Evolutionary conservation across 129 eudicot species (phyloP).

Genomic region (Flaveria trinervia): DNA sequence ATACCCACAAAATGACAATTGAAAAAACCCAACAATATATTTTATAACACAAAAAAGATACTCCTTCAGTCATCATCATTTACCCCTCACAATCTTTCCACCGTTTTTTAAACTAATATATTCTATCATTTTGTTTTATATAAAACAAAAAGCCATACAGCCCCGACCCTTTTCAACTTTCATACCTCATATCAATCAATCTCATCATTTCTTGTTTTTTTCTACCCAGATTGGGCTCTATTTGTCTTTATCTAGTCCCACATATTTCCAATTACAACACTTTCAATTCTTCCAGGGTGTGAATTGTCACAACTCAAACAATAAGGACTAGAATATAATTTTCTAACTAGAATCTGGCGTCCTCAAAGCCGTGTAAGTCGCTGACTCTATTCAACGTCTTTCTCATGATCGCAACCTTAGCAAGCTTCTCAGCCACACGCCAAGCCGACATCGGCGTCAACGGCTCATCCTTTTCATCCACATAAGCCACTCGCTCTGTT

Average conservation of each 20-base stretch:
- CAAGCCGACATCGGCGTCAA: conserved; percentile 97
- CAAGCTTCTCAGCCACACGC: conserved; percentile 91
- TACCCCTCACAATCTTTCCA: background rate
- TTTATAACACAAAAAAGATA: conserved; percentile 21
- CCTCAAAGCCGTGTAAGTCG: conserved; percentile 97
- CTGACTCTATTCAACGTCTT: conserved; percentile 83
- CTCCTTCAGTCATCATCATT: conserved; percentile 20
- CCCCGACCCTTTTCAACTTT: conserved; percentile 26
- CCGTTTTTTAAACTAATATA: conserved; percentile 9
- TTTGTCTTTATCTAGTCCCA: conserved; percentile 50
- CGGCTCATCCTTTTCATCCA: conserved; percentile 78
- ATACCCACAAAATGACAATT: conserved; percentile 28
- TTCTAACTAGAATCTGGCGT: conserved; percentile 71
- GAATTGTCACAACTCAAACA: conserved; percentile 10
- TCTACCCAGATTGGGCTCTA: conserved; percentile 26
- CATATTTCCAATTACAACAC: background rate
- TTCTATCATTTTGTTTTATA: background rate
- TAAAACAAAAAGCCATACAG: conserved; percentile 24
- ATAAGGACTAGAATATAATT: conserved; percentile 24
- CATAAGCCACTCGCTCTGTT: conserved; percentile 12
- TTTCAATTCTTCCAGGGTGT: conserved; percentile 14
- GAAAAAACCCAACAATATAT: conserved; percentile 5
- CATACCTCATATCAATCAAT: conserved; percentile 24
- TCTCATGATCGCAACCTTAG: conserved; percentile 90
- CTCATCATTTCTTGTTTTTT: conserved; percentile 30